phyloP scores from a whole-genome alignment of 129 eudicot species.

The Smallanthus sonchifolius region DNA sequence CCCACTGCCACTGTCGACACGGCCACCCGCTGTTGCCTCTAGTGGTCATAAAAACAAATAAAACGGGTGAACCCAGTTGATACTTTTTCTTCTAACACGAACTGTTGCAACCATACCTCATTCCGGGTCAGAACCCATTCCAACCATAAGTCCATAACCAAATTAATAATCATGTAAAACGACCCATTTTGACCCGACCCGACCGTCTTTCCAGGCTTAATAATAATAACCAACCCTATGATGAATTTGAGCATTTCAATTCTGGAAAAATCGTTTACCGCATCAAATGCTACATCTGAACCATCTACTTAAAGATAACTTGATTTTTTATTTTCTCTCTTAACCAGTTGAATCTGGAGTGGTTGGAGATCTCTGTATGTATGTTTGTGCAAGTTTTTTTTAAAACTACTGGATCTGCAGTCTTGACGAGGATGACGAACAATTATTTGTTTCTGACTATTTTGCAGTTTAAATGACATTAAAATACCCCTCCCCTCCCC shows the following conservation, averaged over 20 bases:
- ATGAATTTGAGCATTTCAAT: not conserved
- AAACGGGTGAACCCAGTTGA: not conserved
- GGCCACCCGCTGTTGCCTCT: too few relatives aligned
- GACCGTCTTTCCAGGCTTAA: not conserved
- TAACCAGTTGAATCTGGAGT: conserved; percentile 28
- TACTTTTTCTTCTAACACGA: not conserved
- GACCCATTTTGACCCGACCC: not conserved
- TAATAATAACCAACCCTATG: not conserved
- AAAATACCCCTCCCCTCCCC: not conserved
- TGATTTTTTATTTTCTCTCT: not conserved
- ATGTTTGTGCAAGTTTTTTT: not conserved
- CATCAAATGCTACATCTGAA: conserved; percentile 8
- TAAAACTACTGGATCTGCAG: conserved; percentile 19
- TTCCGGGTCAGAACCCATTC: not conserved
- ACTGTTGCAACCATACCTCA: not conserved
- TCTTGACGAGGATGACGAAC: conserved; percentile 10
- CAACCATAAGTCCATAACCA: not conserved
- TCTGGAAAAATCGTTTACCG: not conserved
- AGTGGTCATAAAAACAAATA: not conserved
- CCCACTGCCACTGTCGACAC: not conserved
- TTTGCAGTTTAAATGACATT: conserved; percentile 8
- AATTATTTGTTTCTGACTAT: conserved; percentile 27
- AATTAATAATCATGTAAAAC: not conserved
- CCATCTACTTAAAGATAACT: not conserved
- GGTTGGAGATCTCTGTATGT: conserved; percentile 13